Evolutionary conservation across 495 filamentous ascomycete genomes (phyloP), one percentile per base, ranked within the genome.

Genomic region (Penicillium simplicissimum): DNA sequence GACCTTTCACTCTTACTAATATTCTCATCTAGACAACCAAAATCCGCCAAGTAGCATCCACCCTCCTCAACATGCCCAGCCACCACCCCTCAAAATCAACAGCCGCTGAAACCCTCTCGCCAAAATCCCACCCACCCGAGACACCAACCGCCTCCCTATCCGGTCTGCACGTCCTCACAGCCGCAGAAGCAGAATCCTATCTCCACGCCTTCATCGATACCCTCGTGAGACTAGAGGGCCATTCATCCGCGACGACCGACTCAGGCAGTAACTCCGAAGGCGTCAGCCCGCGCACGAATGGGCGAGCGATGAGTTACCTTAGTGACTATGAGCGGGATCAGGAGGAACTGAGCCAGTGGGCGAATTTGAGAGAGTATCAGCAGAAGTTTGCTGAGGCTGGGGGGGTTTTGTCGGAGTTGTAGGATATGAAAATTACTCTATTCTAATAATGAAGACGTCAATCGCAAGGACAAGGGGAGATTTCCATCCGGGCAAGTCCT

Each of bases 31-130:
- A 80, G 76, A 85, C 85, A 68, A 76, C 79, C 69, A 88, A 88
- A 76, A 87, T 94, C 66, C 86, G 90, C 52, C 85, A 88, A 71
- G 85, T 96, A 43, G 90, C 90, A 19, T 87, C 84, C 13, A 92
- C 90, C 0, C 79, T 96, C 2, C 82, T 93, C 35, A 83, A 88
- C 55, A 78, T 82, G 9, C 82, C 86, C 3, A 78, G 81, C 13
- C 76, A 65, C 14, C 62, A 67, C 61, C 35, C 63, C 38, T 19
- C 63, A 61, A 61, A 48, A 56, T 49, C 57, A 21, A 34, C 34
- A 23, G 23, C 57, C n/a, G 37, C 52, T 36, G 42, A 69, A 17
- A 62, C 64, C 31, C 55, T 61, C 17, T 48, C 52, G 1, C 17
- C 49, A 67, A 59, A 25, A 45, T 48, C 36, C 6, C 53, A 28